Conservation (phyloP, 2,329 filamentous ascomycete species). For the Arthroderma sp. region DNA sequence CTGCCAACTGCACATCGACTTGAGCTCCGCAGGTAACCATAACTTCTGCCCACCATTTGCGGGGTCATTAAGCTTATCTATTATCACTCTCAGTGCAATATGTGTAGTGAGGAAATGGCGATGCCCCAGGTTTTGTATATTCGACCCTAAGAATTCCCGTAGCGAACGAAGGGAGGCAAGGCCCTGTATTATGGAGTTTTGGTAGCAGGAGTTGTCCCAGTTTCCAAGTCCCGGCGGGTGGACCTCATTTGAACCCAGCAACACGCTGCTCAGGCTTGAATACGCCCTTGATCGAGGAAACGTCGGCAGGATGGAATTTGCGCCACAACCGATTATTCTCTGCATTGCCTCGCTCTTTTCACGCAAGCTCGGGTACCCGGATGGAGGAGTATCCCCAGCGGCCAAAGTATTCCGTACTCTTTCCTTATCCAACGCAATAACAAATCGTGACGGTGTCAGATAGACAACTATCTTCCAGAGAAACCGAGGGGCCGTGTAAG, state of each 20-base stretch:
- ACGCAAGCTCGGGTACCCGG: constrained; percentile 27
- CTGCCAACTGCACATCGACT: constrained; percentile 88
- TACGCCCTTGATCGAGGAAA: constrained; percentile 42
- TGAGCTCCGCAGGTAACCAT: constrained; percentile 70
- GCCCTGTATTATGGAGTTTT: constrained; percentile 86
- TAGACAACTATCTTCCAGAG: constrained; percentile 32
- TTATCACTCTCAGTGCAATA: constrained; percentile 50
- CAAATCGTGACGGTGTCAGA: constrained; percentile 29
- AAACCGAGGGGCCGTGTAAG: constrained; percentile 21
- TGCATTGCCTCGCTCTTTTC: constrained; percentile 55
- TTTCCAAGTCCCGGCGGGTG: constrained; percentile 62
- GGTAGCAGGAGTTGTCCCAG: constrained; percentile 91
- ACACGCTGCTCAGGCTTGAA: constrained; percentile 40
- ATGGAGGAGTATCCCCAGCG: constrained; percentile 12
- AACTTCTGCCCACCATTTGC: constrained; percentile 62
- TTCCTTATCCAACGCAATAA: constrained; percentile 38
- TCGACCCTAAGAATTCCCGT: constrained; percentile 49
- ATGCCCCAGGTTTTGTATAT: constrained; percentile 26
- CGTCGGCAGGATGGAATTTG: constrained; percentile 39
- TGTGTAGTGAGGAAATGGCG: constrained; percentile 37
- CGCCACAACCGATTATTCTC: constrained; percentile 50
- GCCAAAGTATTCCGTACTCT: not conserved
- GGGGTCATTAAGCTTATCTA: constrained; percentile 57
- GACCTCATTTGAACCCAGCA: constrained; percentile 26
- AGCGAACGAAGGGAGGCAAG: constrained; percentile 65